Evolutionary conservation across 2,329 filamentous ascomycete genomes (phyloP).

Genomic region (Alternaria novae-zelandiae): DNA sequence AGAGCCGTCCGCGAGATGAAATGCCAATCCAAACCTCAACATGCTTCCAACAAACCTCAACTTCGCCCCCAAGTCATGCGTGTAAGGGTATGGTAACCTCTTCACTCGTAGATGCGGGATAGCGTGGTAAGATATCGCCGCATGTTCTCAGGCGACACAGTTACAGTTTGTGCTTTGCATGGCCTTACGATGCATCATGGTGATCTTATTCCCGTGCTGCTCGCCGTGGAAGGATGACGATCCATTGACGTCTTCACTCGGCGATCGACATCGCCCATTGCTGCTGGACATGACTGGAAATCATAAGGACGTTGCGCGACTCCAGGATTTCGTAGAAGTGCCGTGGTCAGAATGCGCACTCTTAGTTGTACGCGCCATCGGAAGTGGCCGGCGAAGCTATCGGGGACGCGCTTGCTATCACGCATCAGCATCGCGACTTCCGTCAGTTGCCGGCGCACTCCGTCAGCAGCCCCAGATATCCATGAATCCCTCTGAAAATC

Average conservation of each 20-base stretch:
- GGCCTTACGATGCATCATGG: background rate
- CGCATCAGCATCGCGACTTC: constrained; percentile 28
- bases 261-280: background rate
- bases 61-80: background rate
- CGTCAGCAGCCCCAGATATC: constrained; percentile 31
- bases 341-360: background rate
- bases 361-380: constrained; percentile 6
- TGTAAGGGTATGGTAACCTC: background rate
- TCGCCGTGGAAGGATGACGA: constrained; percentile 2
- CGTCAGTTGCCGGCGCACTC: constrained; percentile 33
- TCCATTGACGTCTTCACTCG: background rate
- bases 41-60: background rate
- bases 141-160: background rate
- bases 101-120: background rate
- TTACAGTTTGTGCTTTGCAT: background rate
- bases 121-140: background rate
- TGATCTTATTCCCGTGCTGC: background rate
- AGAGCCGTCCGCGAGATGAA: background rate
- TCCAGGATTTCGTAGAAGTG: background rate
- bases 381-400: constrained; percentile 15
- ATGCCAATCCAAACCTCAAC: background rate
- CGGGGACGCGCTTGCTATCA: constrained; percentile 9
- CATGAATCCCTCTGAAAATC: constrained; percentile 12
- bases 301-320: background rate
- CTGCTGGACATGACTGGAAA: background rate